phyloP scores from a whole-genome alignment of 2,329 filamentous ascomycete species.

The Cladosporium sphaerospermum region DNA sequence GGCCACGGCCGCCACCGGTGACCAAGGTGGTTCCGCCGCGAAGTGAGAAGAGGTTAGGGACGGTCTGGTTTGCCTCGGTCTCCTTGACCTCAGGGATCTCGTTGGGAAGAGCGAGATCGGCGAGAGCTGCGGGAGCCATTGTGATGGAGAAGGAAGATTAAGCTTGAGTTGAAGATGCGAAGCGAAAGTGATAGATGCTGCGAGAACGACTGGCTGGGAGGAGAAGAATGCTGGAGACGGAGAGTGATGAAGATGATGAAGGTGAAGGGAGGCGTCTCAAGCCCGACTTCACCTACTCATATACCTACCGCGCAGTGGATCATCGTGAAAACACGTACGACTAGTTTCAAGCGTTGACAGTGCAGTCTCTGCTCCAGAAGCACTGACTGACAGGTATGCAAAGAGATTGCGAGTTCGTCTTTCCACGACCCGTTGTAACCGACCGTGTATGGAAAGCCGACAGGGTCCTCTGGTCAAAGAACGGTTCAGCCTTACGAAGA shows the following conservation, averaged over 20 bases:
- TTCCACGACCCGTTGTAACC: slow-evolving; percentile 3
- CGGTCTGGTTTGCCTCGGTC: slow-evolving; percentile 3
- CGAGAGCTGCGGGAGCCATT: slow-evolving; percentile 7
- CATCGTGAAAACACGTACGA: neutral
- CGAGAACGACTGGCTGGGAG: too few species aligned
- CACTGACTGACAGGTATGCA: slow-evolving; percentile 3
- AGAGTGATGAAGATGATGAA: neutral
- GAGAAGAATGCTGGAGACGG: neutral
- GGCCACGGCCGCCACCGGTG: slow-evolving; percentile 26
- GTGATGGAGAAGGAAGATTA: neutral
- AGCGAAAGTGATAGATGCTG: neutral
- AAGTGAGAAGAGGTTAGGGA: slow-evolving; percentile 11
- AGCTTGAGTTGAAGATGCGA: neutral
- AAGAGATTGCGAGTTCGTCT: neutral
- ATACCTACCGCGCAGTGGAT: neutral
- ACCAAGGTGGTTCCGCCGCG: slow-evolving; percentile 17
- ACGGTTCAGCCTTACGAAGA: neutral
- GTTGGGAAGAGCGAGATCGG: slow-evolving; percentile 4
- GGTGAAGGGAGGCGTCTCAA: neutral
- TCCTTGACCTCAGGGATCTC: slow-evolving; percentile 1
- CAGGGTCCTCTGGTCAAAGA: neutral
- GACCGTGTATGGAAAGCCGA: slow-evolving; percentile 2
- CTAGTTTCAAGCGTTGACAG: neutral
- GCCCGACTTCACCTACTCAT: neutral
- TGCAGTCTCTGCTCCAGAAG: neutral